A percentile compares a stretch with the other conserved stretches of the same genome.
phyloP scores from a whole-genome alignment of 2,329 filamentous ascomycete genomes.

The Aspergillus spinulosporus region DNA sequence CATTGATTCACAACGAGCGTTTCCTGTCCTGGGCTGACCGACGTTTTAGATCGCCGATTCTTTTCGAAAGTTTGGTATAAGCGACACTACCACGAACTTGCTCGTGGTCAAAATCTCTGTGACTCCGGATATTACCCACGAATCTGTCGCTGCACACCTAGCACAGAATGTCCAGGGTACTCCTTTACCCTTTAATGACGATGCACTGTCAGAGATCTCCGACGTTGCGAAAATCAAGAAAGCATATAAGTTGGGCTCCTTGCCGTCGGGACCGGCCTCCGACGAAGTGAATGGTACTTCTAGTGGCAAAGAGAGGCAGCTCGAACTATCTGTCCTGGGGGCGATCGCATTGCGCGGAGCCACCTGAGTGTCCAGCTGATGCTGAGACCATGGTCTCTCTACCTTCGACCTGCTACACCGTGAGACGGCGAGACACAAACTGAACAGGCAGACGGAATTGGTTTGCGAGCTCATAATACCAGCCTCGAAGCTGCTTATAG shows the following conservation, averaged over 20 bases:
- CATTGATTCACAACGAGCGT: constrained; percentile 25
- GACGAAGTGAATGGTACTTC: constrained; percentile 25
- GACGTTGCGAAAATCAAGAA: constrained; percentile 74
- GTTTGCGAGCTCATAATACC: not conserved
- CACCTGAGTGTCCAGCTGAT: constrained; percentile 29
- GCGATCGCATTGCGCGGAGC: constrained; percentile 74
- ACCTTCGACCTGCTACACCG: not conserved
- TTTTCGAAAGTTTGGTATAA: constrained; percentile 84
- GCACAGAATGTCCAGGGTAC: constrained; percentile 61
- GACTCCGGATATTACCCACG: constrained; percentile 47
- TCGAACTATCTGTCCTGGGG: constrained; percentile 70
- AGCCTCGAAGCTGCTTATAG: not conserved
- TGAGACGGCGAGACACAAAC: not conserved
- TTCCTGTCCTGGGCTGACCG: constrained; percentile 19
- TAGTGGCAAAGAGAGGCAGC: constrained; percentile 31
- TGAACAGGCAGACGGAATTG: not conserved
- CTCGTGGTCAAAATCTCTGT: constrained; percentile 76
- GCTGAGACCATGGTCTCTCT: not conserved
- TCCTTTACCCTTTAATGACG: constrained; percentile 61
- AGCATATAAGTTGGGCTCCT: constrained; percentile 76
- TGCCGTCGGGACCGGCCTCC: constrained; percentile 43
- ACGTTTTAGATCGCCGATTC: constrained; percentile 76
- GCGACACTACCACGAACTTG: constrained; percentile 68
- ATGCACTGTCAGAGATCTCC: constrained; percentile 57
- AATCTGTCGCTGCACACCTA: constrained; percentile 63